Evolutionary conservation across 2,329 filamentous ascomycete species (phyloP), one percentile per base, ranked within the genome.

Genomic region (Aspergillus viridinutans): DNA sequence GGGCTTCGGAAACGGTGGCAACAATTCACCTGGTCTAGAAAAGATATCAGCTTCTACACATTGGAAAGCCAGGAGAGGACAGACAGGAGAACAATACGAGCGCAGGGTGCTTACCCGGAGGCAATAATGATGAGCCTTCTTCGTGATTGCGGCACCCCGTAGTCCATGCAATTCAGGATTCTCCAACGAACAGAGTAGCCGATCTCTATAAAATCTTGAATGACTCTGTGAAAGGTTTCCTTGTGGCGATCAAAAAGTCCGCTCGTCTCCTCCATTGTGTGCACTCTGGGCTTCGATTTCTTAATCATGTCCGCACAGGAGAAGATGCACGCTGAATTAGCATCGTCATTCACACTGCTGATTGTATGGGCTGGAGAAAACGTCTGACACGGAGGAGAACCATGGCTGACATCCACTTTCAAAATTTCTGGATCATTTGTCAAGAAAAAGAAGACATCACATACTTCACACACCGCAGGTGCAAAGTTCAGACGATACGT

Each of bases 251-350:
- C 72, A 23, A 83, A 70, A 1, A 95, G 80, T 0, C 90, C 90
- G 53, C 84, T 86, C 0, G 90, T 92, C 67, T 96, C 88, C 64
- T 96, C 91, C 0, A 95, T 75, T 0, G 90, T 95, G 1, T 90
- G 82, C 0, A 94, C 67, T 0, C 90, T 80, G 0, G 91, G 90
- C 0, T 80, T 81, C 0, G 81, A 70, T 38, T 81, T 81, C 4
- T 80, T 72, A 0, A 93, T 73, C 0, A 92, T 70, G 3, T 81
- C 71, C 1, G 77, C 73, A 0, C 80, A 69, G 0, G 74, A 74
- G 47, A 81, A 80, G 0, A 81, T 72, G 0, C 80, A 75, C 1
- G 85, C 84, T 0, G 83, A 85, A 62, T 95, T 94, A 0, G 74
- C 78, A 1, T 89, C 87, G 49, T 92, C 87, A 23, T 85, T 80